Evolutionary conservation across 768 basidiomycete genomes (phyloP), one percentile per base, ranked within the genome.

Genomic region (Psilocybe sp.): DNA sequence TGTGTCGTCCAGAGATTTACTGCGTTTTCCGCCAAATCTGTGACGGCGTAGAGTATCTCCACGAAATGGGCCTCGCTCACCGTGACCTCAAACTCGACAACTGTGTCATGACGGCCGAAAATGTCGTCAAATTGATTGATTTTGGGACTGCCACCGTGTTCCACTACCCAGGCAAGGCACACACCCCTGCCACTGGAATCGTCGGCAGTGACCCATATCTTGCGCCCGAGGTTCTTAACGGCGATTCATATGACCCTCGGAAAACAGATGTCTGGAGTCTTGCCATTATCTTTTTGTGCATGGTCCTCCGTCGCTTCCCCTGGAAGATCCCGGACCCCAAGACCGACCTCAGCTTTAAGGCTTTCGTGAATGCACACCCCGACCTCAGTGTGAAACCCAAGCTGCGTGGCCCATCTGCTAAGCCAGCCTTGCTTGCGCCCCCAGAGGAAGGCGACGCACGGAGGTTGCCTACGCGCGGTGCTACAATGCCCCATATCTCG

Each of bases 121-220:
- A 98, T 64, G 81, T 97, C 58, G 92, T 99, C 75, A 99, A 99
- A 68, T 81, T 99, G 57, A 99, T 99, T 71, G 97, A 99, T 70
- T 99, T 99, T 71, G 97, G 97, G 46, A 99, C 97, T 5, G 97
- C 97, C n/a, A 94, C 94, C 55, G 95, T 99, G 52, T 99, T 99
- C 73, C 93, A 97, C 59, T 99, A 98, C 64, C 97, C 97, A 0
- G 96, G 94, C 50, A 94, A 93, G 69, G 81, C 81, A 18, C 81
- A 76, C 57, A 84, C 73, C 42, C 76, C 88, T 55, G 92, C 95
- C 7, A 84, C 86, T 6, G 97, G 97, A 15, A 79, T 98, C 47
- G 97, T 98, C 48, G 97, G 97, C 41, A 93, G 91, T 44, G 97
- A 98, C 72, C 97, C 97, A 16, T 98, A 98, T 75, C 85, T 98